phyloP scores from a whole-genome alignment of 2,329 filamentous ascomycete species.

The Pestalotiopsis sp. region DNA sequence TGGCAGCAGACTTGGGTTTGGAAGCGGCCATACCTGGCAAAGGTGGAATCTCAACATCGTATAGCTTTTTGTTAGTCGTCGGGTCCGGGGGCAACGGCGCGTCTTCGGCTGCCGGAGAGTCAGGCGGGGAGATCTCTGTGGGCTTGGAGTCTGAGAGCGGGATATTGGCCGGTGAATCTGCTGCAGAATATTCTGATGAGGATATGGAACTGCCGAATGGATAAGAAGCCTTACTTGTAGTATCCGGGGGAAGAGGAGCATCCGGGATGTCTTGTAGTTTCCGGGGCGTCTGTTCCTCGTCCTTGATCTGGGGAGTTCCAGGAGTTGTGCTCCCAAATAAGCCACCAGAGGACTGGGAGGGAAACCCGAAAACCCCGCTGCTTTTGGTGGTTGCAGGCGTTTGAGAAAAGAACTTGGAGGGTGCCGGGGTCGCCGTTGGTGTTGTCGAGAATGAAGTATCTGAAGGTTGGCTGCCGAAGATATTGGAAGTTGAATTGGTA shows the following conservation, averaged over 20 bases:
- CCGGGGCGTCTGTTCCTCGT: slow-evolving; percentile 34
- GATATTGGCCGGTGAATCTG: slow-evolving; percentile 30
- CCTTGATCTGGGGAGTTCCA: slow-evolving; percentile 32
- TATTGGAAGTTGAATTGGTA: slow-evolving; percentile 35
- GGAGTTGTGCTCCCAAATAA: slow-evolving; percentile 19
- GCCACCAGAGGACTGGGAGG: slow-evolving; percentile 21
- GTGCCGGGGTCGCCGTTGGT: slow-evolving; percentile 52
- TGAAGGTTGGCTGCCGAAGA: slow-evolving; percentile 22
- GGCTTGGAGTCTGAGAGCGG: slow-evolving; percentile 22
- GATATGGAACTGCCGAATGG: slow-evolving; percentile 51
- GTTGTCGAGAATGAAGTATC: slow-evolving; percentile 40
- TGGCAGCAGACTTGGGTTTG: slow-evolving; percentile 20
- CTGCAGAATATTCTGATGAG: slow-evolving; percentile 47
- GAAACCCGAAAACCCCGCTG: slow-evolving; percentile 36
- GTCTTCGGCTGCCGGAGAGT: slow-evolving; percentile 24
- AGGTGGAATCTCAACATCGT: slow-evolving; percentile 25
- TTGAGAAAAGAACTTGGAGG: slow-evolving; percentile 43
- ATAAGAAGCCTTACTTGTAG: slow-evolving; percentile 53
- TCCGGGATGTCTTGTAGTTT: slow-evolving; percentile 26
- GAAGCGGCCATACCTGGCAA: slow-evolving; percentile 25
- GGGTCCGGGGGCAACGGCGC: slow-evolving; percentile 46
- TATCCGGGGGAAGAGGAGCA: slow-evolving; percentile 53
- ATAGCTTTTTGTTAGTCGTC: slow-evolving; percentile 33
- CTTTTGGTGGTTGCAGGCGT: slow-evolving; percentile 31
- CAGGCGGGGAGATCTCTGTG: slow-evolving; percentile 15